These are phyloP conservation scores for Inonotus obliquus DNA, from an alignment of 1,284 basidiomycete genomes.

Conservation along the genomic window DNA sequence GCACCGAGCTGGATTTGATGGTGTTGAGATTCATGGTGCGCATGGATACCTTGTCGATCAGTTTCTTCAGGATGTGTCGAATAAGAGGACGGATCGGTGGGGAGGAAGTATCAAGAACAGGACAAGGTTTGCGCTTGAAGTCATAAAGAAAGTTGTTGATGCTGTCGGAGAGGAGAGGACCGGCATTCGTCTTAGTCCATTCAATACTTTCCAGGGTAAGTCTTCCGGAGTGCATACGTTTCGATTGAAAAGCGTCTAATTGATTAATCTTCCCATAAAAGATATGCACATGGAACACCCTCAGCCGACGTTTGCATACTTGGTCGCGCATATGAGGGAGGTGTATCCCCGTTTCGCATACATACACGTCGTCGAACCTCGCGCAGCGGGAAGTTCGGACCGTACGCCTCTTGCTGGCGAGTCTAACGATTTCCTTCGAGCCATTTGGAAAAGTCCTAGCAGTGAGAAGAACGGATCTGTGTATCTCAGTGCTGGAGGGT, in stretches of 20 bases:
- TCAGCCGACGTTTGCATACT: slow-evolving; percentile 36
- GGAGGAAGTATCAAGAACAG: slow-evolving; percentile 55
- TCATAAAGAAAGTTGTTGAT: slow-evolving; percentile 36
- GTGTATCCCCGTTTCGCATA: slow-evolving; percentile 49
- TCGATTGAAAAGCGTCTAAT: too few relatives aligned
- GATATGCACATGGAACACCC: slow-evolving; percentile 28
- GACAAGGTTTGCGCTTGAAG: slow-evolving; percentile 42
- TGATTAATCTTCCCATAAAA: not conserved
- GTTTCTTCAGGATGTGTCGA: slow-evolving; percentile 37
- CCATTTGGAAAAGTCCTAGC: slow-evolving; percentile 28
- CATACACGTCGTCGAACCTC: slow-evolving; percentile 43
- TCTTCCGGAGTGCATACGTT: not conserved
- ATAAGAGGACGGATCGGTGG: slow-evolving; percentile 55
- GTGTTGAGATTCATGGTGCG: slow-evolving; percentile 36
- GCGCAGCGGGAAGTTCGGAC: slow-evolving; percentile 24
- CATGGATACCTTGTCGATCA: slow-evolving; percentile 40
- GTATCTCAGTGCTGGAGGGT: slow-evolving; percentile 11
- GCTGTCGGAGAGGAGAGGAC: slow-evolving; percentile 37
- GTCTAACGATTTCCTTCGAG: slow-evolving; percentile 34
- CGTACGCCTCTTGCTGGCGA: slow-evolving; percentile 21
- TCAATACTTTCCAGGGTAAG: slow-evolving; percentile 32
- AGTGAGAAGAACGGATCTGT: slow-evolving; percentile 8
- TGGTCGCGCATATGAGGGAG: slow-evolving; percentile 33
- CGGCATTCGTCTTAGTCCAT: slow-evolving; percentile 53
- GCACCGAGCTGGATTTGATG: slow-evolving; percentile 42